Base-by-base conservation (phyloP, 495 filamentous ascomycete genomes). In the Podospora fimiseda region DNA sequence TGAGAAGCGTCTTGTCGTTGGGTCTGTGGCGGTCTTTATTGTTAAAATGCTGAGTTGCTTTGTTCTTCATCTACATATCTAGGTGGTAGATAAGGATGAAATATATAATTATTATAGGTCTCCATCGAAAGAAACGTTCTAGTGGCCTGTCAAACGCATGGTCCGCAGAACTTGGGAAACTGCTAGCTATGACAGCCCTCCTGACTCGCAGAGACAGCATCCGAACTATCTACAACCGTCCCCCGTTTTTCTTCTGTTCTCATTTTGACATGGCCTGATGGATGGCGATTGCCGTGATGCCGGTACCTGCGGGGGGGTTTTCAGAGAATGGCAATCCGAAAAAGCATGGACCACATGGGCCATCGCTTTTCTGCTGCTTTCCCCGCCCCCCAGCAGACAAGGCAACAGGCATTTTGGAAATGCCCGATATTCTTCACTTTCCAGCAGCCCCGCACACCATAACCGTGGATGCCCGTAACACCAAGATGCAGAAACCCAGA, bases 401-500 rank as follows among this genome's bases (percentile, higher is more conserved):
- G 27, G 11, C 27, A 33, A 33, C 27, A 33, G 27, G 27, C 6
- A 33, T 11, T 33, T 11, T 33, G 6, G 11, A 11, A 11, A 33
- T 11, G 27, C 27, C 27, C n/a, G n/a, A n/a, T n/a, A n/a, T n/a
- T n/a, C n/a, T n/a, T n/a, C n/a, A n/a, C n/a, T n/a, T n/a, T n/a
- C n/a, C n/a, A n/a, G 27, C 27, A 5, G 27, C 11, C 27, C 27
- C 11, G 27, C 27, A 33, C 27, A 33, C 6, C 27, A 33, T 33
- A 11, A 33, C 5, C 27, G 27, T 33, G 27, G 27, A 33, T 33
- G 44, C n/a, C 44, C n/a, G 22, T 47, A 15, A 15, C 44, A 33
- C 44, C 3, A 20, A 47, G 23, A 47, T 47, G 44, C 44, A 47
- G 13, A 21, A 24, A 15, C 23, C 44, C n/a, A 47, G 23, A 47